Base-by-base conservation (phyloP, 1,139 yeast species). In the Hyphopichia fennica region DNA sequence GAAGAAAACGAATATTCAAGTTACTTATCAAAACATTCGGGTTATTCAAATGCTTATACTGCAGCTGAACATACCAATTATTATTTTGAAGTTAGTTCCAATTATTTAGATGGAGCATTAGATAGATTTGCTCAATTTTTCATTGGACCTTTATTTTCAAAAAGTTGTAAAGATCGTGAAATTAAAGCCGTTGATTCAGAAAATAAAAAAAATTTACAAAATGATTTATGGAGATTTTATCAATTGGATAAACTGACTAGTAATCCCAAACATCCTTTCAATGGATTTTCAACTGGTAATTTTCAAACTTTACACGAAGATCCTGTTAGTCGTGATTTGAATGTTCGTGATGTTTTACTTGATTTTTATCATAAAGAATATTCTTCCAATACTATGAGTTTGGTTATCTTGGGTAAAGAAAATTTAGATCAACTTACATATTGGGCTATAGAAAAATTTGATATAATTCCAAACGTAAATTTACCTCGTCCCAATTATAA, bases 141-240 rank as follows among this genome's bases (percentile, higher is more conserved):
- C 68, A 85, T 90, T 35, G 62, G 79, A 20, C 99, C 99, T 0
- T 71, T 93, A 53, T 93, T 93, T 61, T 79, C 83, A 49, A 78
- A 83, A 42, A 76, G 82, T 47, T 85, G 97, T 58, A 88, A 90
- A 55, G 96, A 90, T 56, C 78, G 97, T 44, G 99, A 93, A 62
- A 85, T 93, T 52, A 81, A 84, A 48, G 99, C 98, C 3, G 98
- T 93, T 14, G 97, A 93, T 62, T 87, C 96, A 22, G 99, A 93
- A 63, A 89, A 93, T 67, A 91, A 90, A 62, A 93, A 93, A 67
- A 93, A 93, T 59, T 71, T 93, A 42, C 98, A 93, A 63, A 86
- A 79, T 60, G 99, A 93, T 61, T 61, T 69, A 44, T 90, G 98
- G 97, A 79, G 99, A 53, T 66, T 89, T 40, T 84, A 84, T 55